These are phyloP conservation scores for Termitomyces sp. DNA, from an alignment of 1,284 basidiomycete species.

Conservation along the genomic window DNA sequence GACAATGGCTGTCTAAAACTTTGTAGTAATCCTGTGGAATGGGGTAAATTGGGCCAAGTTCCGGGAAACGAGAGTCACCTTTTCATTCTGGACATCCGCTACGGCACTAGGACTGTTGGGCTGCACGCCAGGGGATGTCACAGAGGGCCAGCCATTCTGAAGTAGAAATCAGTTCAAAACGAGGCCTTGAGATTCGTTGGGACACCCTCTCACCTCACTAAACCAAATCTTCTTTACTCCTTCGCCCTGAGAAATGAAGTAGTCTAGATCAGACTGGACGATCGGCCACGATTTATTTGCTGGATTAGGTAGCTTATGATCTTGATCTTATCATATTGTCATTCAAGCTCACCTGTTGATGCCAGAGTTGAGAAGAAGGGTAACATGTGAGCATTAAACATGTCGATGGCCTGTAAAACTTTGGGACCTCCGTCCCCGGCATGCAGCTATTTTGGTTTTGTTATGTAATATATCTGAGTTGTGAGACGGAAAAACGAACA, in stretches of 20 bases:
- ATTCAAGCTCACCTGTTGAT: constrained; percentile 43
- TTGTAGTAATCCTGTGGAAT: constrained; percentile 48
- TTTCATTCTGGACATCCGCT: constrained; percentile 53
- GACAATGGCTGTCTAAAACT: constrained; percentile 62
- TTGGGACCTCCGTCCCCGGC: constrained; percentile 46
- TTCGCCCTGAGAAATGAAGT: constrained; percentile 53
- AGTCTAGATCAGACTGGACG: constrained; percentile 53
- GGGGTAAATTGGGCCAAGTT: not conserved
- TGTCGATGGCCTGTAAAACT: constrained; percentile 61
- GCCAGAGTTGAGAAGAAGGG: constrained; percentile 66
- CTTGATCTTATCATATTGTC: not conserved
- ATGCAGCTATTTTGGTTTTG: constrained; percentile 24
- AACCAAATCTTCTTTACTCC: constrained; percentile 68
- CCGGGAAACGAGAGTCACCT: constrained; percentile 16
- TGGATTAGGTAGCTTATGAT: constrained; percentile 18
- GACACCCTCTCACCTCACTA: constrained; percentile 41
- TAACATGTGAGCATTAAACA: constrained; percentile 67
- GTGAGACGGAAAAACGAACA: constrained; percentile 18
- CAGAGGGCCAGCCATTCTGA: constrained; percentile 73
- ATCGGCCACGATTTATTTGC: constrained; percentile 57
- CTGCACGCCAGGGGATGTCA: constrained; percentile 50
- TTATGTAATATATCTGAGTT: not conserved
- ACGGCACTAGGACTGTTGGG: constrained; percentile 55
- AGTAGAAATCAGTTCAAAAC: not conserved
- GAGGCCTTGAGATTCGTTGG: not conserved